Base-by-base conservation (phyloP, 345 rosid species). In the Balakata baccata region DNA sequence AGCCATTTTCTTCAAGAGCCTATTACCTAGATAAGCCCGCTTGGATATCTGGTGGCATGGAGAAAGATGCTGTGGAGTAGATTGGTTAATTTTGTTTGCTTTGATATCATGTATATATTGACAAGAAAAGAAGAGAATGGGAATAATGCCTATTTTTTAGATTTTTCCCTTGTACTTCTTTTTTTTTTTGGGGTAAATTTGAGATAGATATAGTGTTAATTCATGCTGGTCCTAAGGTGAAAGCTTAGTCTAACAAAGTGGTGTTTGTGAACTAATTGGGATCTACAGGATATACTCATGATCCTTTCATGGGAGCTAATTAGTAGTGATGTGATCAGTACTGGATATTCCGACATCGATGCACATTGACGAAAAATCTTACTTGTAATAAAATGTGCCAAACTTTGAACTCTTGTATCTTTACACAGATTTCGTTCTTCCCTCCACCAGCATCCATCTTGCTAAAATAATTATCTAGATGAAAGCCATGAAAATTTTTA, bases 121-220 rank as follows among this genome's bases (percentile, higher is more conserved):
- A 49, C 38, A 59, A 62, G 66, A 60, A 51, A 59, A 46, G 60
- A 39, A 58, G 51, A 41, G 41, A 17, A 41, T 9, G 51, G 16
- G 11, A 34, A 54, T 8, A 13, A 52, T 52, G 63, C n/a, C 43
- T 8, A 43, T 14, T 43, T 43, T 23, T 6, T 29, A 58, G 38
- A 53, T 73, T 46, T 10, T 39, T 63, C 18, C 38, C 14, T 59
- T 29, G n/a, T n/a, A n/a, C n/a, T n/a, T n/a, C 59, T 18, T 53
- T 41, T 52, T 11, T 59, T 50, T 25, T 58, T 71, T 78, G 79
- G 64, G 84, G 87, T 84, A 82, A 61, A 81, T 80, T 69, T 67
- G 77, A 73, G 79, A 0, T 70, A 76, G 76, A 67, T 74, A 81
- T 78, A 45, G 41, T 66, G 69, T 69, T 29, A 64, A 76, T 74